phyloP scores from a whole-genome alignment of 257 asterid genomes.

The Agastache rugosa region DNA sequence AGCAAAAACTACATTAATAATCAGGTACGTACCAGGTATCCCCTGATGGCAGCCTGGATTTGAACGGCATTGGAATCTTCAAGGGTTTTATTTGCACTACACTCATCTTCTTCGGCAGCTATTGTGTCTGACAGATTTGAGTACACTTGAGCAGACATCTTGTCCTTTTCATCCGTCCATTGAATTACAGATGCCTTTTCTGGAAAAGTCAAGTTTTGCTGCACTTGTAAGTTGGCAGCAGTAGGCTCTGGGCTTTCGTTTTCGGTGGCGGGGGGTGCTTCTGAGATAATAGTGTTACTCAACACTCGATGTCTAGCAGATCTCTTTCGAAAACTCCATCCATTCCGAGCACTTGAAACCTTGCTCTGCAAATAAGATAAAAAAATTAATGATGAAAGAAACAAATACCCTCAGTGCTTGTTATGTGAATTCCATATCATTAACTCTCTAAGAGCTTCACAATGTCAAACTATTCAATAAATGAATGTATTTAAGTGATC shows the following conservation, averaged over 20 bases:
- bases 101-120: constrained; percentile 45
- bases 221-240: constrained; percentile 47
- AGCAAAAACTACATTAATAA: not conserved
- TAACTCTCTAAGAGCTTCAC: constrained; percentile 7
- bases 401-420: constrained; percentile 11
- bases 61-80: constrained; percentile 60
- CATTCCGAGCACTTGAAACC: constrained; percentile 70
- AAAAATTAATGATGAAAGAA: not conserved
- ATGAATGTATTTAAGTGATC: not conserved
- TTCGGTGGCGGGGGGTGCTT: constrained; percentile 54
- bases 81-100: constrained; percentile 37
- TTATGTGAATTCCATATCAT: not conserved
- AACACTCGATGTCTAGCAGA: constrained; percentile 86
- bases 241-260: constrained; percentile 58
- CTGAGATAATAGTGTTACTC: constrained; percentile 67
- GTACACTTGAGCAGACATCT: constrained; percentile 40
- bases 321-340: constrained; percentile 92
- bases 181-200: constrained; percentile 54
- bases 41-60: constrained; percentile 81
- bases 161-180: constrained; percentile 56
- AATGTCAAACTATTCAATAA: constrained; percentile 9
- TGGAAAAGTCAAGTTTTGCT: constrained; percentile 49
- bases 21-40: constrained; percentile 62
- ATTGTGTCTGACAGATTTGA: constrained; percentile 43
- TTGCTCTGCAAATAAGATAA: constrained; percentile 57